Evolutionary conservation across 2,329 filamentous ascomycete species (phyloP).

Genomic region (Cadophora sp.): DNA sequence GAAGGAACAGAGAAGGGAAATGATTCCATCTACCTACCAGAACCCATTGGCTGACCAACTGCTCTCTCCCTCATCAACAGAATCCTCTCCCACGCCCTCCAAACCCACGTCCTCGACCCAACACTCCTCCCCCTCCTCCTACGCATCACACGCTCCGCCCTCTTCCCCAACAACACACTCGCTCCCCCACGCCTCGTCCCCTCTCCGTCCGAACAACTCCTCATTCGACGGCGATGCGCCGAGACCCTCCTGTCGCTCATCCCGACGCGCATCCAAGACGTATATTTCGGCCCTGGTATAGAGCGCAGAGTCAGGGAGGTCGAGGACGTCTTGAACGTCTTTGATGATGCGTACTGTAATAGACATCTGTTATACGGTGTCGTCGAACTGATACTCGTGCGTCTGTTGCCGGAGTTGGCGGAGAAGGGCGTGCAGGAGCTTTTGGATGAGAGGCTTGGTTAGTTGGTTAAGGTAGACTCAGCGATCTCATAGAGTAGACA

Average conservation of each 20-base stretch:
- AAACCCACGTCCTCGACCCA: slow-evolving; percentile 65
- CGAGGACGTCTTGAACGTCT: slow-evolving; percentile 70
- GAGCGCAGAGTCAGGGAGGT: slow-evolving; percentile 45
- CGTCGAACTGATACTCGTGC: slow-evolving; percentile 81
- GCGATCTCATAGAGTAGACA: neutral
- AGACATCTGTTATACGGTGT: slow-evolving; percentile 87
- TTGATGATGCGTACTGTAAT: slow-evolving; percentile 87
- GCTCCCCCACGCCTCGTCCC: slow-evolving; percentile 68
- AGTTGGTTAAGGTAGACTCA: slow-evolving; percentile 24
- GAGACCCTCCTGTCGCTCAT: slow-evolving; percentile 57
- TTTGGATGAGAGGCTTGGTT: slow-evolving; percentile 72
- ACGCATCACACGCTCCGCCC: slow-evolving; percentile 72
- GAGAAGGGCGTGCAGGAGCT: slow-evolving; percentile 75
- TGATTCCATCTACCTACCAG: neutral
- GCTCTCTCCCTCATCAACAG: slow-evolving; percentile 28
- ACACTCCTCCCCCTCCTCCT: slow-evolving; percentile 70
- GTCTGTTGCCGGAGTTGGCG: slow-evolving; percentile 82
- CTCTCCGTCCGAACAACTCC: slow-evolving; percentile 62
- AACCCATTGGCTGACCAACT: slow-evolving; percentile 34
- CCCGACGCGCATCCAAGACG: slow-evolving; percentile 46
- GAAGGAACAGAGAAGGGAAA: neutral
- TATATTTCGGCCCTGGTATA: slow-evolving; percentile 52
- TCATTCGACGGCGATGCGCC: slow-evolving; percentile 72
- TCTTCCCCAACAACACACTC: slow-evolving; percentile 87
- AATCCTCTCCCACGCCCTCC: slow-evolving; percentile 61